Evolutionary conservation across 441 rosid species (phyloP).

Genomic region (Omphalea diandra): DNA sequence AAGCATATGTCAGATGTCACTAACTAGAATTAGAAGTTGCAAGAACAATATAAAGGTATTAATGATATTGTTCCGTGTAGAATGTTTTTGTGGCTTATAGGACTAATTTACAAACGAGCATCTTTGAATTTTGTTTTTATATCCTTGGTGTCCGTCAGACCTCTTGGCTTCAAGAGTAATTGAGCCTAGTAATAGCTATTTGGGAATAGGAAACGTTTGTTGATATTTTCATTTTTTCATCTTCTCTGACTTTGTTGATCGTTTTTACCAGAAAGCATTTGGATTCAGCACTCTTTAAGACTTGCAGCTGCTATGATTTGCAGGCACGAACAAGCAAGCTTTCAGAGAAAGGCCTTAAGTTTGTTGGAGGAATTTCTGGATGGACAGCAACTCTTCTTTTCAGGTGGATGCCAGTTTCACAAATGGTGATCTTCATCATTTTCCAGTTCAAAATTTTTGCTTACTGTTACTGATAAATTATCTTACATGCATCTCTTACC

Average conservation of each 20-base stretch:
- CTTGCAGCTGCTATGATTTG: conserved; percentile 38
- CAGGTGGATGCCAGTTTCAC: conserved; percentile 98
- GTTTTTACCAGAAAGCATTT: not conserved
- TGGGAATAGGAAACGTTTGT: not conserved
- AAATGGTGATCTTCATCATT: conserved; percentile 52
- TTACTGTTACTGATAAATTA: not conserved
- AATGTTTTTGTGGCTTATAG: not conserved
- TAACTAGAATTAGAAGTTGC: not conserved
- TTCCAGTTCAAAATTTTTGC: conserved; percentile 8
- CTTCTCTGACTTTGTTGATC: not conserved
- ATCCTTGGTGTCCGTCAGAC: not conserved
- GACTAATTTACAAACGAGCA: not conserved
- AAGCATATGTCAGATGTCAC: not conserved
- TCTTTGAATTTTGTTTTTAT: not conserved
- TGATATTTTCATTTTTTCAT: not conserved
- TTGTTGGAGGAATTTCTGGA: conserved; percentile 75
- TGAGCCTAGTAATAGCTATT: not conserved
- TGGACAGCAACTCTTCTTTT: conserved; percentile 97
- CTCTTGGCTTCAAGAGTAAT: not conserved
- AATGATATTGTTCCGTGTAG: not conserved
- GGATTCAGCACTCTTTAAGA: conserved; percentile 22
- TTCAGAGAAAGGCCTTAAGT: conserved; percentile 57
- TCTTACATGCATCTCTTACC: conserved; percentile 21
- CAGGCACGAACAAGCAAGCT: conserved; percentile 85
- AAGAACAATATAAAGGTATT: not conserved